Percentiles rank a stretch among this genome's conserved stretches.
Evolutionary conservation across 352 stramenopile species (phyloP).

Genomic region (Phytophthora boehmeriae): DNA sequence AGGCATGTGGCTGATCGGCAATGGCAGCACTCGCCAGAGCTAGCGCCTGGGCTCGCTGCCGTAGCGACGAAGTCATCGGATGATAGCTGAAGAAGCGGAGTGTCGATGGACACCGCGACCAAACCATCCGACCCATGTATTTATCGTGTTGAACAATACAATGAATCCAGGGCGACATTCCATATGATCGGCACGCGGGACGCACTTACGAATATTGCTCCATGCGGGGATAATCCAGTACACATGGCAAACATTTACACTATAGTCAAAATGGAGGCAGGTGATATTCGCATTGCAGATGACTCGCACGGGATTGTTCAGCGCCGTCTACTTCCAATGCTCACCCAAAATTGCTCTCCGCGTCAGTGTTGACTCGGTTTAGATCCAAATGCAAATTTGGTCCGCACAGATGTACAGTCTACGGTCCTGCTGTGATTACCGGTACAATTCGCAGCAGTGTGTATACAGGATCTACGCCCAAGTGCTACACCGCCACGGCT

Average conservation of each 20-base stretch:
- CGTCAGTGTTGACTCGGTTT: background rate
- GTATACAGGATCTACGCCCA: background rate
- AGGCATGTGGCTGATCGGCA: constrained; percentile 3
- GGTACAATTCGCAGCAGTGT: background rate
- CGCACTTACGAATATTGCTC: background rate
- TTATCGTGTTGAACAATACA: background rate
- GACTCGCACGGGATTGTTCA: background rate
- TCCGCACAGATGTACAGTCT: background rate
- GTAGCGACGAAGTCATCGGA: background rate
- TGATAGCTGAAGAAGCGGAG: constrained; percentile 7
- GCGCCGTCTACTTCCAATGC: background rate
- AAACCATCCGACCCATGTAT: constrained; percentile 3
- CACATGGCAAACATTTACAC: background rate
- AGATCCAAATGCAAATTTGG: constrained; percentile 8
- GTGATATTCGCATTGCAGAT: background rate
- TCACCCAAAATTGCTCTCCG: constrained; percentile 1
- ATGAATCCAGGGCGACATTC: constrained; percentile 4
- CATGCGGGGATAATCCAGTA: constrained; percentile 1
- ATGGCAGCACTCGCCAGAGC: background rate
- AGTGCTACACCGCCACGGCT: background rate
- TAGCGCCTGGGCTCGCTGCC: background rate
- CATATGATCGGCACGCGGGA: constrained; percentile 6
- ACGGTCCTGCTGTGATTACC: background rate
- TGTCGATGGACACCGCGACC: constrained; percentile 8
- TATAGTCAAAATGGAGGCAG: background rate